Percentiles rank a stretch among this genome's conserved stretches.
phyloP scores from a whole-genome alignment of 805 yeast species.

The Suhomyces sp. region DNA sequence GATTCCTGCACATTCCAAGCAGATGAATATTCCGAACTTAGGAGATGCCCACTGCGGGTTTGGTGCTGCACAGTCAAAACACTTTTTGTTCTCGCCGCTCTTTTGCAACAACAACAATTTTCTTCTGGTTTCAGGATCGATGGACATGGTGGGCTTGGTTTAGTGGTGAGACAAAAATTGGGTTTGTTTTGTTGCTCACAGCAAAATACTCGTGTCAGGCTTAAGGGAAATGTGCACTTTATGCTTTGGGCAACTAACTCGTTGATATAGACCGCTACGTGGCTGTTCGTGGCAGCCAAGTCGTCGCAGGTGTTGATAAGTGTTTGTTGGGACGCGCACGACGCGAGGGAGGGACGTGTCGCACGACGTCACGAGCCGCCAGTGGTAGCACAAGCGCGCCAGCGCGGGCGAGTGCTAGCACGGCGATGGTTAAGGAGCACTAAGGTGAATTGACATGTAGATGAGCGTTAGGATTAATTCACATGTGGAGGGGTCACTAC shows the following conservation, averaged over 20 bases:
- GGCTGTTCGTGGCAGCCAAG: background rate
- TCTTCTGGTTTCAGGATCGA: slow-evolving; percentile 90
- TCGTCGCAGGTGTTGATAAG: background rate
- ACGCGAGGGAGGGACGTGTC: background rate
- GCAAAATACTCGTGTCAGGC: background rate
- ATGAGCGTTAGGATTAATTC: background rate
- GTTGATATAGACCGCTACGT: background rate
- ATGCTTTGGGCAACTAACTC: background rate
- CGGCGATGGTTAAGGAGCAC: background rate
- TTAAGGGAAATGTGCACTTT: background rate
- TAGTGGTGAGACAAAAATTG: background rate
- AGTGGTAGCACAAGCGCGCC: background rate
- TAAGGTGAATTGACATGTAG: background rate
- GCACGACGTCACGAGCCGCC: background rate
- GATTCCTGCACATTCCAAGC: slow-evolving; percentile 96
- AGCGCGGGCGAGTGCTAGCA: too few species aligned
- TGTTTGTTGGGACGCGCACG: background rate
- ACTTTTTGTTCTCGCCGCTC: slow-evolving; percentile 76
- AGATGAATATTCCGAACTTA: slow-evolving; percentile 93
- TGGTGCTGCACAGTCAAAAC: slow-evolving; percentile 92
- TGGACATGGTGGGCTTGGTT: slow-evolving; percentile 50
- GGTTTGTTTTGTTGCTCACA: background rate
- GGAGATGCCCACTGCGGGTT: slow-evolving; percentile 99
- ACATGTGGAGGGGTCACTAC: background rate
- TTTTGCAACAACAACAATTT: slow-evolving; percentile 73